phyloP scores from a whole-genome alignment of 352 stramenopile species.

The Phytopythium oedochilum region DNA sequence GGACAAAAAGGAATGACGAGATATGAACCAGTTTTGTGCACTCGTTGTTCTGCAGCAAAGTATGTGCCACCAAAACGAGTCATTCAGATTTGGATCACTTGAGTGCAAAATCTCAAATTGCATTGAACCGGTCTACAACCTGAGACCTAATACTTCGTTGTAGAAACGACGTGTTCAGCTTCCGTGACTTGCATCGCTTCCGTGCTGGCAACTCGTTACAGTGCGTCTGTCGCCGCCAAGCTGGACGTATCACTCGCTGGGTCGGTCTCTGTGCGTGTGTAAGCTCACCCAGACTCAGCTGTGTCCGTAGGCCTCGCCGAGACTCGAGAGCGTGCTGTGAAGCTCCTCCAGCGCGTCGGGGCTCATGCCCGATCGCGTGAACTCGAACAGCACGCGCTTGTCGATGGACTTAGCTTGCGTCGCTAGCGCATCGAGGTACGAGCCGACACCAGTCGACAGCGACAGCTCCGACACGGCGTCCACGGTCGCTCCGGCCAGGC shows the following conservation, averaged over 20 bases:
- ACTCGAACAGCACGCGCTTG: conserved; percentile 70
- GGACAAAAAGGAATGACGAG: background rate
- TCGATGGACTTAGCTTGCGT: conserved; percentile 31
- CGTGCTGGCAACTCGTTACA: too few relatives aligned
- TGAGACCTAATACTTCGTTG: too few relatives aligned
- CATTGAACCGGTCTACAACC: background rate
- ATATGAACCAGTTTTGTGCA: background rate
- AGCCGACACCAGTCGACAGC: conserved; percentile 30
- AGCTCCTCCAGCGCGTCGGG: conserved; percentile 61
- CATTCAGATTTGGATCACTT: background rate
- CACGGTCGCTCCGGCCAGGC: conserved; percentile 16
- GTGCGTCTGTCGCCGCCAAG: too few relatives aligned
- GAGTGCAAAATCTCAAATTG: background rate
- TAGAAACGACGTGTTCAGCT: too few relatives aligned
- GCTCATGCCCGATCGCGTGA: conserved; percentile 67
- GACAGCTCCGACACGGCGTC: conserved; percentile 46
- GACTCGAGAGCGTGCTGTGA: conserved; percentile 29
- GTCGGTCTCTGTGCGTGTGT: too few relatives aligned
- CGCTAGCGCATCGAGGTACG: conserved; percentile 40
- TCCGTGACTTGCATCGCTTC: too few relatives aligned
- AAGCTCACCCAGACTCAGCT: background rate
- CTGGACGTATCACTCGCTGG: too few relatives aligned
- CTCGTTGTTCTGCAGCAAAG: background rate
- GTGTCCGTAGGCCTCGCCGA: conserved; percentile 35
- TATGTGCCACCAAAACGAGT: too few relatives aligned